Conservation (phyloP, 208 protist genomes). For the Trypanosoma vivax region DNA sequence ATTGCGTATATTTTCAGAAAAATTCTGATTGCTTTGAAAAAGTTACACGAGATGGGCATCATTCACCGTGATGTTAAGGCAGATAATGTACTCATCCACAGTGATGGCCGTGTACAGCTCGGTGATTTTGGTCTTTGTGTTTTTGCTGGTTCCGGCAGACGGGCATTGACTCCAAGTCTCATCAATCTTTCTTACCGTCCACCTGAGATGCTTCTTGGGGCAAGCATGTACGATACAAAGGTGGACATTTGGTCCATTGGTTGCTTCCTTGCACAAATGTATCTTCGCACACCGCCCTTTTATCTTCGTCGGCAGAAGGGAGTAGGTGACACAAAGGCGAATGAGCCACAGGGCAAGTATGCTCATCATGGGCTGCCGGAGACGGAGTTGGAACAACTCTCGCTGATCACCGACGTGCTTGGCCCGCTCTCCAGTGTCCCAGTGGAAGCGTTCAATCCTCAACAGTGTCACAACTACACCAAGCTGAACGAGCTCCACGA, state of each 20-base stretch:
- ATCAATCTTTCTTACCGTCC: slow-evolving; percentile 94
- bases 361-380: slow-evolving; percentile 25
- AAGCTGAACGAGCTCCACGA: slow-evolving; percentile 34
- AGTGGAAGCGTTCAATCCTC: slow-evolving; percentile 29
- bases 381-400: slow-evolving; percentile 50
- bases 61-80: slow-evolving; percentile 90
- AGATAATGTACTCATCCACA: slow-evolving; percentile 76
- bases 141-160: slow-evolving; percentile 32
- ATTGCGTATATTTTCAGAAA: slow-evolving; percentile 78
- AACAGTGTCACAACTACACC: slow-evolving; percentile 35
- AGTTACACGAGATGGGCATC: slow-evolving; percentile 81
- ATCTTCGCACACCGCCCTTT: slow-evolving; percentile 77
- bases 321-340: slow-evolving; percentile 3
- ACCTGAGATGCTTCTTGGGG: slow-evolving; percentile 93
- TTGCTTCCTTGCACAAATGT: slow-evolving; percentile 95
- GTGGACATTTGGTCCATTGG: slow-evolving; percentile 93
- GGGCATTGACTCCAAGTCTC: slow-evolving; percentile 83
- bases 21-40: slow-evolving; percentile 42
- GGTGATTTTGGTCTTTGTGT: slow-evolving; percentile 84
- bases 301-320: slow-evolving; percentile 22
- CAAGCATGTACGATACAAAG: slow-evolving; percentile 70
- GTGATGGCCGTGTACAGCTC: slow-evolving; percentile 58
- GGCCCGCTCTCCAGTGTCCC: slow-evolving; percentile 42
- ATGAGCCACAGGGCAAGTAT: background rate
- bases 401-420: slow-evolving; percentile 58